Evolutionary conservation across 2,329 filamentous ascomycete species (phyloP).

Genomic region (Cladosporium sp.): DNA sequence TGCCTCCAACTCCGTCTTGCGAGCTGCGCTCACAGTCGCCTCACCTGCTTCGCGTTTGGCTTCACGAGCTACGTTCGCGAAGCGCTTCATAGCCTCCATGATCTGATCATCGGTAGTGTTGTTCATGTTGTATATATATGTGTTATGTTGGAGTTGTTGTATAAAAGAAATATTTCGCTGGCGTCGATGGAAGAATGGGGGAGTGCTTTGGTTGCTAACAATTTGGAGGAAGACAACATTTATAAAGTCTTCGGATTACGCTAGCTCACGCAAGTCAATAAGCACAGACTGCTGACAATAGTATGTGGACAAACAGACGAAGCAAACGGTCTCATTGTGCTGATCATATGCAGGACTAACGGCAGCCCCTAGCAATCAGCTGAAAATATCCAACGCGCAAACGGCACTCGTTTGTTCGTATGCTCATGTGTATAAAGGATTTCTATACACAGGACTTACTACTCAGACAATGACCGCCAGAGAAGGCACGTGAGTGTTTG

Average conservation of each 20-base stretch:
- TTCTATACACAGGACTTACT: too few species aligned
- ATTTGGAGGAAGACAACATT: neutral
- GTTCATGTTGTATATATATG: neutral
- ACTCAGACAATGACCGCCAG: too few species aligned
- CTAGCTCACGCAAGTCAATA: neutral
- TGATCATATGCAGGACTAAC: neutral
- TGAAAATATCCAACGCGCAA: neutral
- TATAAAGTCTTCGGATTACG: too few species aligned
- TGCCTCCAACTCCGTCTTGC: neutral
- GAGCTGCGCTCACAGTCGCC: neutral
- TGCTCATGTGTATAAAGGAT: too few species aligned
- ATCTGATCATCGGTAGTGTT: neutral
- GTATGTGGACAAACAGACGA: neutral
- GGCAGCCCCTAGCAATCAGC: neutral
- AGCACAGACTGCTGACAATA: neutral
- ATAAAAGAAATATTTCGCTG: too few species aligned
- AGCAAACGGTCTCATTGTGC: neutral
- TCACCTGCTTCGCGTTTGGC: neutral
- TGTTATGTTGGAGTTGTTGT: neutral
- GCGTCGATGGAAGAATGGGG: neutral
- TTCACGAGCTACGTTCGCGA: neutral
- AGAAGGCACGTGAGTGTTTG: too few species aligned
- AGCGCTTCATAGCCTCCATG: neutral
- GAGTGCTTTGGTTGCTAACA: neutral
- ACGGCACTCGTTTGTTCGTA: neutral